phyloP scores from a whole-genome alignment of 2,329 filamentous ascomycete species.

The Diaporthe capsici region DNA sequence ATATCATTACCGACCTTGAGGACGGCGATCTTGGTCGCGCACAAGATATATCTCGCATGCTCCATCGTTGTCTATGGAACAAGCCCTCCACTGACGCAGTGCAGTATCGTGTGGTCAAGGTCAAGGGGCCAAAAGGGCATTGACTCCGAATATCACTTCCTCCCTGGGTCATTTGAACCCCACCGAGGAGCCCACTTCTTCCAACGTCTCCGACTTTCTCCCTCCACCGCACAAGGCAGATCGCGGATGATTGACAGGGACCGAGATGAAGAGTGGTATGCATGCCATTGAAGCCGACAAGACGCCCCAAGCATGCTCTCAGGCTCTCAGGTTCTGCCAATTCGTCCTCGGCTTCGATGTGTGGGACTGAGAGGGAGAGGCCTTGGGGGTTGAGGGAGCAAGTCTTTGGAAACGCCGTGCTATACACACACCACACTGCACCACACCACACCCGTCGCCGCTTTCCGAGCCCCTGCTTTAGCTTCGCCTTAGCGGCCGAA shows the following conservation, averaged over 20 bases:
- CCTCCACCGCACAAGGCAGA: slow-evolving; percentile 3
- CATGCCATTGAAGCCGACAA: background rate
- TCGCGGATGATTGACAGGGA: slow-evolving; percentile 32
- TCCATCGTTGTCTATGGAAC: background rate
- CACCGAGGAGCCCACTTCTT: slow-evolving; percentile 12
- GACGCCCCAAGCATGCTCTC: background rate
- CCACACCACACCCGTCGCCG: background rate
- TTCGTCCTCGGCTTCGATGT: background rate
- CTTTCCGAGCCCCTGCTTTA: slow-evolving; percentile 34
- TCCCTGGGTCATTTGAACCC: slow-evolving; percentile 31
- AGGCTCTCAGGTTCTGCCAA: background rate
- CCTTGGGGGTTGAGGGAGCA: background rate
- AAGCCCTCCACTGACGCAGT: background rate
- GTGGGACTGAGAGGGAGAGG: background rate
- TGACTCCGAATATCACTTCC: slow-evolving; percentile 29
- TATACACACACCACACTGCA: background rate
- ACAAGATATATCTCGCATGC: background rate
- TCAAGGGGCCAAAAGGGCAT: slow-evolving; percentile 11
- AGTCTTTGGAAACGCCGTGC: background rate
- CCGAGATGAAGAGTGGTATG: slow-evolving; percentile 7
- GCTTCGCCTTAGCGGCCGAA: slow-evolving; percentile 20
- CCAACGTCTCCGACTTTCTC: background rate
- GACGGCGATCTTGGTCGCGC: background rate
- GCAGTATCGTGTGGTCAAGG: background rate
- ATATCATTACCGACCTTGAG: background rate